These are phyloP conservation scores for Aspergillus aculeatinus DNA, from an alignment of 2,329 filamentous ascomycete genomes.

Conservation along the genomic window DNA sequence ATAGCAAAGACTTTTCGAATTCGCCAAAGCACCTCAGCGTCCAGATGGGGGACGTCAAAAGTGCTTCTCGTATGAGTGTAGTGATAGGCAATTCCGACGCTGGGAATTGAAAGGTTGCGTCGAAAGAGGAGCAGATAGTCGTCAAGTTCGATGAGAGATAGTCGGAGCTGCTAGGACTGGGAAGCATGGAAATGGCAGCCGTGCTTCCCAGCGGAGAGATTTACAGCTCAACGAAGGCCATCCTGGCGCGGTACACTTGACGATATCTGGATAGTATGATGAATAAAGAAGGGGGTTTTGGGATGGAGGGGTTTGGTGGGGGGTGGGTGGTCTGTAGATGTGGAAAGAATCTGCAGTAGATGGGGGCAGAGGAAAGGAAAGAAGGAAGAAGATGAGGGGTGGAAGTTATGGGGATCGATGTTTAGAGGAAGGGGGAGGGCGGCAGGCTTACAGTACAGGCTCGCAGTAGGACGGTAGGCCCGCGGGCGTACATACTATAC, in stretches of 20 bases:
- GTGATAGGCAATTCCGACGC: constrained; percentile 63
- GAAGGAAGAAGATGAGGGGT: constrained; percentile 23
- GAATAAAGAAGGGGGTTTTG: constrained; percentile 7
- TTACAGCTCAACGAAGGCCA: constrained; percentile 89
- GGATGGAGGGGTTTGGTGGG: neutral
- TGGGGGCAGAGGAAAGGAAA: constrained; percentile 10
- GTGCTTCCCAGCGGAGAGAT: constrained; percentile 73
- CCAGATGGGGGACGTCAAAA: constrained; percentile 32
- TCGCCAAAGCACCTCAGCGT: constrained; percentile 39
- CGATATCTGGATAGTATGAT: constrained; percentile 56
- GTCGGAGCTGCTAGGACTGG: constrained; percentile 85
- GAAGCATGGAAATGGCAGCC: constrained; percentile 58
- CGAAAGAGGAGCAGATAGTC: constrained; percentile 56
- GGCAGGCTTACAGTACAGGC: neutral
- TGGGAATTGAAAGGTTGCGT: constrained; percentile 32
- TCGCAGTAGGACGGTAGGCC: too few species aligned
- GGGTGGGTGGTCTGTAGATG: neutral
- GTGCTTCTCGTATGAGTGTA: constrained; percentile 41
- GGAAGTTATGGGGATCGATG: constrained; percentile 8
- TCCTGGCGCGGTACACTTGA: constrained; percentile 69
- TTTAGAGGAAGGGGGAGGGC: constrained; percentile 16
- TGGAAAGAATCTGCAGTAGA: constrained; percentile 20
- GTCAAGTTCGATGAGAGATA: constrained; percentile 53
- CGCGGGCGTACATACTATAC: too few species aligned
- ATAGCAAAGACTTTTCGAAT: constrained; percentile 12